phyloP scores from a whole-genome alignment of 345 rosid genomes.

The Eucalyptus caleyi region DNA sequence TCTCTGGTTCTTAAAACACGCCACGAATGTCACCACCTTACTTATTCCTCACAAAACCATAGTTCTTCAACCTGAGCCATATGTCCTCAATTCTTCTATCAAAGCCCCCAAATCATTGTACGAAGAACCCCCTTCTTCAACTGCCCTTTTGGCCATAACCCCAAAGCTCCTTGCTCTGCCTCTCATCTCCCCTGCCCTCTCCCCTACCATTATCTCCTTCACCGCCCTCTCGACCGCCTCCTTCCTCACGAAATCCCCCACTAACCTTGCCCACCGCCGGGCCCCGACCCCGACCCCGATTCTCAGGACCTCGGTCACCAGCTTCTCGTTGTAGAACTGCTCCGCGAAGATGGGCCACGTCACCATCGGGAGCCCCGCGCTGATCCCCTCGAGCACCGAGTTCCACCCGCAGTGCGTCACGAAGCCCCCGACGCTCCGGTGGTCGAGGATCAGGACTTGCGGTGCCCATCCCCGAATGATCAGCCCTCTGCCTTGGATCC shows the following conservation, averaged over 20 bases:
- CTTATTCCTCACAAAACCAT: background rate
- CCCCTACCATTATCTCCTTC: conserved; percentile 22
- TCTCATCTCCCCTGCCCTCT: conserved; percentile 8
- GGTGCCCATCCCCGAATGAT: conserved; percentile 60
- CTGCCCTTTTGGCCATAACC: conserved; percentile 13
- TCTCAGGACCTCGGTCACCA: conserved; percentile 20
- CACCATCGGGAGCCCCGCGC: conserved; percentile 46
- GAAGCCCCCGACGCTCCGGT: conserved; percentile 39
- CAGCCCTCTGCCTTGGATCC: conserved; percentile 21
- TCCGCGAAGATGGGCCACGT: conserved; percentile 34
- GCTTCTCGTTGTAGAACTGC: conserved; percentile 46
- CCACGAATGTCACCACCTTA: background rate
- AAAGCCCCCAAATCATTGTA: conserved; percentile 5
- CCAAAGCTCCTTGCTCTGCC: conserved; percentile 8
- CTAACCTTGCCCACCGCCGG: background rate
- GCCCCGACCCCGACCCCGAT: conserved; percentile 33
- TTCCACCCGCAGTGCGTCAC: conserved; percentile 63
- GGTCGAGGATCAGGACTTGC: conserved; percentile 48
- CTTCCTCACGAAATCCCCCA: conserved; percentile 12
- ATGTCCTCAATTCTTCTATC: conserved; percentile 1
- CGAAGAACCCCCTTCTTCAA: conserved; percentile 31
- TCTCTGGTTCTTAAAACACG: background rate
- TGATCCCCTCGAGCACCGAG: conserved; percentile 36
- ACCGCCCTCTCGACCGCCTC: conserved; percentile 20
- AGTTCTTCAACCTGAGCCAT: background rate